phyloP scores from a whole-genome alignment of 148 eudicot genomes.

The Heliamphora exappendiculata region DNA sequence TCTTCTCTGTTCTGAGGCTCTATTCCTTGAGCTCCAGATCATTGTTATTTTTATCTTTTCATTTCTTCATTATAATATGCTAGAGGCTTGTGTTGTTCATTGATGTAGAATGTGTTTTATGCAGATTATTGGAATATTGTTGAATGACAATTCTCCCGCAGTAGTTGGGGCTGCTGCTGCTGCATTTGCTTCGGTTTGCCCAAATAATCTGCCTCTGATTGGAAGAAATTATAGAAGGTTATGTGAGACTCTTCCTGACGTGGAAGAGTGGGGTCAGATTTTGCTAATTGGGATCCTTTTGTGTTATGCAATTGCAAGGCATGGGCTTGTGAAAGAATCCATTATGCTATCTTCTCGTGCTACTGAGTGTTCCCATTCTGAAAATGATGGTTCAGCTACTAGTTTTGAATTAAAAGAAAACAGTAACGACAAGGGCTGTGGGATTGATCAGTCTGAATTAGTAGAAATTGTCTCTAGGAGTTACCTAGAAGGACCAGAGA shows the following conservation, averaged over 20 bases:
- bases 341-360: conserved; percentile 47
- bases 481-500: conserved; percentile 89
- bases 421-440: conserved; percentile 23
- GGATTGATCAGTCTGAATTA: conserved; percentile 32
- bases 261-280: conserved; percentile 99
- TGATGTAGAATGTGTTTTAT: conserved; percentile 15
- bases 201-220: conserved; percentile 70
- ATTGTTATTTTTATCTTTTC: neutral
- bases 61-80: neutral
- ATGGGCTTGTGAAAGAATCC: conserved; percentile 90
- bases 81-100: conserved; percentile 8
- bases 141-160: conserved; percentile 86
- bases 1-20: neutral
- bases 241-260: conserved; percentile 86
- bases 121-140: conserved; percentile 81
- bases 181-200: conserved; percentile 86
- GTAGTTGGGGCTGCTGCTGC: conserved; percentile 98
- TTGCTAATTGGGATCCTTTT: conserved; percentile 71
- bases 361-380: conserved; percentile 20
- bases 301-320: conserved; percentile 84
- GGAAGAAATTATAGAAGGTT: conserved; percentile 61
- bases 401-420: conserved; percentile 22
- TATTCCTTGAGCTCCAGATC: neutral
- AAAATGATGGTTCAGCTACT: conserved; percentile 29
- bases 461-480: conserved; percentile 56